phyloP scores from a whole-genome alignment of 768 basidiomycete species.

The Tricholoma hemisulphureum region DNA sequence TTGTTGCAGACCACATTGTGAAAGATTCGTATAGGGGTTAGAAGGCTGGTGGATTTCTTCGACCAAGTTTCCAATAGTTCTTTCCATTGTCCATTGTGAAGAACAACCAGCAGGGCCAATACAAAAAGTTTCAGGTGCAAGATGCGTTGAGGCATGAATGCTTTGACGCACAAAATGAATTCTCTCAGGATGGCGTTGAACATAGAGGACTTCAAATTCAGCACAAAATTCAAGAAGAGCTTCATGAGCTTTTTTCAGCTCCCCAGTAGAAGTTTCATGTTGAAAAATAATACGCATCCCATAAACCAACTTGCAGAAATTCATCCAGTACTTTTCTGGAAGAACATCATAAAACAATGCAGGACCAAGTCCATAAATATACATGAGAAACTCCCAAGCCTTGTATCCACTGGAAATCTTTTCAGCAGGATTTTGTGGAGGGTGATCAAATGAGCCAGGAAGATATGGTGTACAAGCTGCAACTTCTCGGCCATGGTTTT shows the following conservation, averaged over 20 bases:
- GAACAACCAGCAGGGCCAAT: background rate
- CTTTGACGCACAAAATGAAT: background rate
- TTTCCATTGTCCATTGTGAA: conserved; percentile 4
- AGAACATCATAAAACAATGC: conserved; percentile 15
- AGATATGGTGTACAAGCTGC: conserved; percentile 27
- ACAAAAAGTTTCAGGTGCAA: background rate
- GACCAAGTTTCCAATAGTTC: conserved; percentile 3
- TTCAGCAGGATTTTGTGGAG: conserved; percentile 32
- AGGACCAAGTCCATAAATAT: too few relatives aligned
- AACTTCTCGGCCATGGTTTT: background rate
- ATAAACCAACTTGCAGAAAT: conserved; percentile 31
- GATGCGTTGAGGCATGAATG: background rate
- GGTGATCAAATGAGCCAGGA: conserved; percentile 38
- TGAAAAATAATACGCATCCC: conserved; percentile 23
- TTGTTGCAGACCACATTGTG: background rate
- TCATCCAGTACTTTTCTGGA: background rate
- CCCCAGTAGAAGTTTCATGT: conserved; percentile 10
- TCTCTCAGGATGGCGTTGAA: background rate
- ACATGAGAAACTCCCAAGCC: conserved; percentile 17
- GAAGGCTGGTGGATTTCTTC: background rate
- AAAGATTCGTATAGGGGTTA: conserved; percentile 16
- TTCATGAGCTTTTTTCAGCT: conserved; percentile 20
- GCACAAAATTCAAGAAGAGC: conserved; percentile 25
- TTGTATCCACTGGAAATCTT: conserved; percentile 22
- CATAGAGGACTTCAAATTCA: conserved; percentile 40